phyloP scores from a whole-genome alignment of 2,329 filamentous ascomycete genomes.

The Simplicillium sp. region DNA sequence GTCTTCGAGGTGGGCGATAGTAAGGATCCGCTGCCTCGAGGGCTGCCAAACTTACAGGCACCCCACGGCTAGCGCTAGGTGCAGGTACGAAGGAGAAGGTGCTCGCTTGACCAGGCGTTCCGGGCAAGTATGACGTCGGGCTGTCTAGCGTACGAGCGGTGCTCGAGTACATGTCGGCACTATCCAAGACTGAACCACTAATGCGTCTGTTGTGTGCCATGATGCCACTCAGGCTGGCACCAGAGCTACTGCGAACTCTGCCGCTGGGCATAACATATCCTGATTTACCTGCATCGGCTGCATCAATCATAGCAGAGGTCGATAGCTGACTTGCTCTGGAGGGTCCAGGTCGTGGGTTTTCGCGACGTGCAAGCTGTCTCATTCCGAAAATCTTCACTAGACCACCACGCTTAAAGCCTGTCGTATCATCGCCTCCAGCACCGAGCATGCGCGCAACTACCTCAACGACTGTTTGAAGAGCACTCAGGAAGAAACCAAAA shows the following conservation, averaged over 20 bases:
- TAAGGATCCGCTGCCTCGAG: conserved; percentile 64
- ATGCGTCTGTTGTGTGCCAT: conserved; percentile 33
- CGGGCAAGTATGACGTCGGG: conserved; percentile 58
- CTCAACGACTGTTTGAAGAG: conserved; percentile 82
- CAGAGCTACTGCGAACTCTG: conserved; percentile 51
- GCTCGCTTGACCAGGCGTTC: conserved; percentile 63
- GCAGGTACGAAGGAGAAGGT: conserved; percentile 63
- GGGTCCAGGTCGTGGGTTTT: conserved; percentile 51
- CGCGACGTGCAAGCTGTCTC: conserved; percentile 72
- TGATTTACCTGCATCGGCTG: conserved; percentile 55
- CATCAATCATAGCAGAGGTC: conserved; percentile 68
- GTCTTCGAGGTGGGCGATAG: conserved; percentile 73
- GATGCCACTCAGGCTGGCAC: conserved; percentile 45
- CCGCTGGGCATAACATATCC: conserved; percentile 45
- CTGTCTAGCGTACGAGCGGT: conserved; percentile 42
- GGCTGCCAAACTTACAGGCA: conserved; percentile 33
- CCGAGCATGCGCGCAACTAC: conserved; percentile 75
- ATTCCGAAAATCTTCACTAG: conserved; percentile 86
- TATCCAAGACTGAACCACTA: conserved; percentile 47
- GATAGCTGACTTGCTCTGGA: conserved; percentile 77
- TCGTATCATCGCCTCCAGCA: conserved; percentile 66
- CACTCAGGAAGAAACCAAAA: conserved; percentile 89
- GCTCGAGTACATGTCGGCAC: conserved; percentile 34
- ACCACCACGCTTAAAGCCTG: conserved; percentile 66
- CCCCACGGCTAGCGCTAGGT: conserved; percentile 37